Conservation (phyloP, 1,139 yeast species). For the Yamadazyma dushanensis region DNA sequence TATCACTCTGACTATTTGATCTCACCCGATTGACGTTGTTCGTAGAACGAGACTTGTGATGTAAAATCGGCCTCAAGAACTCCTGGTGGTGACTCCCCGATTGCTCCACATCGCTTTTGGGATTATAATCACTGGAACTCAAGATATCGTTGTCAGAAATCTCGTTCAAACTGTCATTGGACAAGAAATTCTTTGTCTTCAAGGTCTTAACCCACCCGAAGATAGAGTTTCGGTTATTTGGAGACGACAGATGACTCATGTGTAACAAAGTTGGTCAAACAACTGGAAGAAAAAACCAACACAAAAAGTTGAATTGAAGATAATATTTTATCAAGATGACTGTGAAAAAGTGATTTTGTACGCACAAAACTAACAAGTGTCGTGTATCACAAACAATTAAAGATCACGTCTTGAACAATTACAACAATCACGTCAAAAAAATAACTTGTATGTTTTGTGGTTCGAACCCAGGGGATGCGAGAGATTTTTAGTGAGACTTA, state of each 20-base stretch:
- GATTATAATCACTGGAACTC: conserved; percentile 22
- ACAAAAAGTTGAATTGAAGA: too few species aligned
- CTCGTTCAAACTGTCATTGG: conserved; percentile 44
- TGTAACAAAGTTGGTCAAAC: neutral
- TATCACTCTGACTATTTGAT: conserved; percentile 29
- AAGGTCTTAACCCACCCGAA: conserved; percentile 52
- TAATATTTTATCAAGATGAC: too few species aligned
- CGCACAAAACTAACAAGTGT: too few species aligned
- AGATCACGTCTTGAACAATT: too few species aligned
- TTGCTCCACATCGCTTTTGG: conserved; percentile 22
- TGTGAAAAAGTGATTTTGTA: neutral
- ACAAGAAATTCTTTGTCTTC: conserved; percentile 38
- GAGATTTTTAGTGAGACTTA: too few species aligned
- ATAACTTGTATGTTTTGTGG: too few species aligned
- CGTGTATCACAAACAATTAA: too few species aligned
- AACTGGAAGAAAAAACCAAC: neutral
- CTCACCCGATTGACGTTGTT: conserved; percentile 47
- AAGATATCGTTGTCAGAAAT: conserved; percentile 26
- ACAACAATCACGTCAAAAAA: too few species aligned
- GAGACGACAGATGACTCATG: conserved; percentile 33
- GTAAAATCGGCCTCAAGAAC: conserved; percentile 46
- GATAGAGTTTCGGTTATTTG: conserved; percentile 41
- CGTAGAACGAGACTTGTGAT: conserved; percentile 51
- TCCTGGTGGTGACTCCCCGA: conserved; percentile 27
- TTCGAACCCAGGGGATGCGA: too few species aligned